These are phyloP conservation scores for Rhinocladiella similis DNA, from an alignment of 2,329 filamentous ascomycete species.

Conservation along the genomic window DNA sequence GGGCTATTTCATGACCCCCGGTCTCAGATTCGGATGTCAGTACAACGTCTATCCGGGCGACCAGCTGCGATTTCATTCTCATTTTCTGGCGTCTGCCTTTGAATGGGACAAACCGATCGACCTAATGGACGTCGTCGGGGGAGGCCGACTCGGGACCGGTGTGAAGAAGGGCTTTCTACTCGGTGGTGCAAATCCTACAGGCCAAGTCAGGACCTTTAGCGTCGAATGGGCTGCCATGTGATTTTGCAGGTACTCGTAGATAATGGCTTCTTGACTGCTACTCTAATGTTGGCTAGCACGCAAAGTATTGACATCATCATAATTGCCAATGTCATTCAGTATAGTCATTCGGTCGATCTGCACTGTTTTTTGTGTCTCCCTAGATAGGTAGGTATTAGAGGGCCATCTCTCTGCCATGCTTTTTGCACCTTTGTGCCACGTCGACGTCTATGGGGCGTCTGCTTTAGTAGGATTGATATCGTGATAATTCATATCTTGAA, in stretches of 20 bases:
- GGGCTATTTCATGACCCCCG: conserved; percentile 87
- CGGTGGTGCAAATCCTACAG: conserved; percentile 56
- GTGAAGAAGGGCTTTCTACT: conserved; percentile 96
- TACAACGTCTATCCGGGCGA: conserved; percentile 96
- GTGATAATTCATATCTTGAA: conserved; percentile 21
- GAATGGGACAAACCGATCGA: conserved; percentile 87
- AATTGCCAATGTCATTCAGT: no score
- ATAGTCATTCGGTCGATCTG: no score
- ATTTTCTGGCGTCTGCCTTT: conserved; percentile 82
- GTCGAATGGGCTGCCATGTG: conserved; percentile 95
- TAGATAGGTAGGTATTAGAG: no score
- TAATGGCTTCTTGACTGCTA: neutral
- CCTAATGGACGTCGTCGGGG: conserved; percentile 80
- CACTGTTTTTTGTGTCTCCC: no score
- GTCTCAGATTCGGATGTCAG: conserved; percentile 88
- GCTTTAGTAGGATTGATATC: no score
- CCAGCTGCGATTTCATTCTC: conserved; percentile 89
- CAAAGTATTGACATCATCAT: no score
- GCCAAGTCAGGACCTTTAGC: conserved; percentile 69
- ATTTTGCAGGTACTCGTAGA: conserved; percentile 26
- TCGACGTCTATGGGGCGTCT: no score
- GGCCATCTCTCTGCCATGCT: no score
- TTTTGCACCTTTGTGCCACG: no score
- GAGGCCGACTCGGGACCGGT: conserved; percentile 83
- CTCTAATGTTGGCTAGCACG: no score